These are phyloP conservation scores for Scytalidium sp. DNA, from an alignment of 2,329 filamentous ascomycete genomes.

Conservation along the genomic window DNA sequence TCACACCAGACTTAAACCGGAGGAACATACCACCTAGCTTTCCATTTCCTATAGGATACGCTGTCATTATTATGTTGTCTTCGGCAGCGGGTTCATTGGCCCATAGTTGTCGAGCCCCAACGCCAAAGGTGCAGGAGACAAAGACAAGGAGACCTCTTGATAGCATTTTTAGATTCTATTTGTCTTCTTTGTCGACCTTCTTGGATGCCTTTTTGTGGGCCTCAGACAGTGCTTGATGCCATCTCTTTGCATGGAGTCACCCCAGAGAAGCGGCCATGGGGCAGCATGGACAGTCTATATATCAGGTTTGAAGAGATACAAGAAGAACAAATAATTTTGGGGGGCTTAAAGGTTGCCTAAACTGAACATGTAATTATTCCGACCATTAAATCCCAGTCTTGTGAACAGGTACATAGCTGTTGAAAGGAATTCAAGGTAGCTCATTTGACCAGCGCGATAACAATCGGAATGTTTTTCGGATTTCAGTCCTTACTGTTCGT, in stretches of 20 bases:
- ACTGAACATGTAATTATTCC: too few relatives aligned
- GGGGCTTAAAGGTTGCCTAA: too few relatives aligned
- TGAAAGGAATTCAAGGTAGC: neutral
- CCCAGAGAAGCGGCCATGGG: too few relatives aligned
- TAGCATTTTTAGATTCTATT: neutral
- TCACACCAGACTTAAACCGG: neutral
- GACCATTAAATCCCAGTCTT: neutral
- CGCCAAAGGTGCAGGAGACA: neutral
- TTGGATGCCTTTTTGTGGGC: neutral
- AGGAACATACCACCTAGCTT: conserved; percentile 36
- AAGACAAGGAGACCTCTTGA: neutral
- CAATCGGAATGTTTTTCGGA: neutral
- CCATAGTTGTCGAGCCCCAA: conserved; percentile 8
- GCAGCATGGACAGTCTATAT: too few relatives aligned
- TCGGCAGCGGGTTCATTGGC: conserved; percentile 12
- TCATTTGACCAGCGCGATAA: neutral
- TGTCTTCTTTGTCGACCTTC: neutral
- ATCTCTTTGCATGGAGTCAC: too few relatives aligned
- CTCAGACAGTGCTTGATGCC: too few relatives aligned
- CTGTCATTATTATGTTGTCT: conserved; percentile 29
- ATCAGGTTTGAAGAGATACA: too few relatives aligned
- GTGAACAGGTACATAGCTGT: neutral
- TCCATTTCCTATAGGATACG: conserved; percentile 47
- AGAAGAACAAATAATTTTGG: too few relatives aligned
- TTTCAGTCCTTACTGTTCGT: neutral